Evolutionary conservation across 2,329 filamentous ascomycete species (phyloP), one percentile per base, ranked within the genome.

Genomic region (Cladosporium sp.): DNA sequence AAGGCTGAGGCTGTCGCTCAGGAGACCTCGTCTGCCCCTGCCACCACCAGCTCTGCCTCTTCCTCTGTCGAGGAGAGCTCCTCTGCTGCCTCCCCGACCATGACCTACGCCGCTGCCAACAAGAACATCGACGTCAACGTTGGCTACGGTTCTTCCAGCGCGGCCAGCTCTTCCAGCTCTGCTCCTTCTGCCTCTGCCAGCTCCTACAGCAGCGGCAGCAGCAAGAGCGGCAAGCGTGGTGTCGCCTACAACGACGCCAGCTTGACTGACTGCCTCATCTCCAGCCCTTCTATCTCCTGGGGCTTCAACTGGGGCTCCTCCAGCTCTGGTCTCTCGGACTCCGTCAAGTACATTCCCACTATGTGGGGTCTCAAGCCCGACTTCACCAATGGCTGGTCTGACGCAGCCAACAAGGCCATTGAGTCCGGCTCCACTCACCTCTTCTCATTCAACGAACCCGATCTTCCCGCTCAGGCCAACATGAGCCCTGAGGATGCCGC

Each of bases 381-480:
- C 12, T 78, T 82, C 71, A 78, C 78, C 58, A 58, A 65, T 56
- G 70, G 68, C 66, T 90, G 86, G 85, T 65, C 68, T 34, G 47
- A 61, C 14, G 78, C 81, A 62, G 84, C 80, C 47, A 70, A 79
- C 55, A 69, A 72, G 15, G 82, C 83, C 61, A 80, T 88, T 61
- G 65, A 72, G 52, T 70, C 70, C 12, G 87, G 86, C 58, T 75
- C 81, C 64, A 81, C 78, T 62, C 77, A 80, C 66, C 72, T 89
- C 58, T 80, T 89, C 68, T 80, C 80, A 72, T 89, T 88, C 82
- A 90, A 90, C 80, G 87, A 90, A 79, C 85, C 85, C 47, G 88
- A 90, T 72, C 80, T 81, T 62, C 64, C 65, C 12, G 69, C 70
- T n/a, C 86, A 89, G 75, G 76, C 84, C 66, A 83, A 86, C 76